Conservation (phyloP, 495 filamentous ascomycete genomes). For the Podospora appendiculata region DNA sequence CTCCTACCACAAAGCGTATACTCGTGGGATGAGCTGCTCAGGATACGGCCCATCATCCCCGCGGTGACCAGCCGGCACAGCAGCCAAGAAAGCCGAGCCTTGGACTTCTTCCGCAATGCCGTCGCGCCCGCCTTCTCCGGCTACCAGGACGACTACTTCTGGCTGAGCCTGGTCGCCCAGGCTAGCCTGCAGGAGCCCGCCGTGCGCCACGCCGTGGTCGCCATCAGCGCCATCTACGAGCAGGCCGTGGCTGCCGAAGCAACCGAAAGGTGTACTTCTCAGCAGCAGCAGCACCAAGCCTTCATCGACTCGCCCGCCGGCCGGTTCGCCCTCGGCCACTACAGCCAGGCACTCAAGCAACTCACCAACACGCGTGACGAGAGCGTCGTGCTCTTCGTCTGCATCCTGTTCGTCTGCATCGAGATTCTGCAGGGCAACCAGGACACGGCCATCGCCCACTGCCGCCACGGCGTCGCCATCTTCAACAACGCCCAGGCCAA, state of each 20-base stretch:
- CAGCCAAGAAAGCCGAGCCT: conserved; percentile 21
- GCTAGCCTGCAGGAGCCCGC: conserved; percentile 43
- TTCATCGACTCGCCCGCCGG: conserved; percentile 8
- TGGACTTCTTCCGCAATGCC: conserved; percentile 37
- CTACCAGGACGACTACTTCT: conserved; percentile 37
- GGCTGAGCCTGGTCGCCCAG: conserved; percentile 43
- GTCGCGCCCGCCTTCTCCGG: conserved; percentile 31
- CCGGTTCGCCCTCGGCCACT: conserved; percentile 23
- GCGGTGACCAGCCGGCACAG: conserved; percentile 12
- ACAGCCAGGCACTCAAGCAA: conserved; percentile 27
- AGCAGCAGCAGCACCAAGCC: conserved; percentile 3
- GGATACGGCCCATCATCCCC: conserved; percentile 15
- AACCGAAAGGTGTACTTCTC: background rate
- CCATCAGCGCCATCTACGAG: conserved; percentile 28
- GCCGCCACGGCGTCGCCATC: conserved; percentile 30
- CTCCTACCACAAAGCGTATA: conserved; percentile 7
- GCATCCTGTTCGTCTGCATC: conserved; percentile 49
- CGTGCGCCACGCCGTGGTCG: conserved; percentile 48
- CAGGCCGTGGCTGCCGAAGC: conserved; percentile 5
- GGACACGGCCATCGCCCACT: conserved; percentile 30
- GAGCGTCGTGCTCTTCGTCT: conserved; percentile 40
- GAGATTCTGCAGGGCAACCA: conserved; percentile 42
- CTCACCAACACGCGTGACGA: conserved; percentile 18
- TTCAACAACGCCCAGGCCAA: conserved; percentile 9
- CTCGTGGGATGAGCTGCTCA: conserved; percentile 19